These are phyloP conservation scores for Deakozyma indianensis DNA, from an alignment of 805 yeast genomes.

Conservation along the genomic window DNA sequence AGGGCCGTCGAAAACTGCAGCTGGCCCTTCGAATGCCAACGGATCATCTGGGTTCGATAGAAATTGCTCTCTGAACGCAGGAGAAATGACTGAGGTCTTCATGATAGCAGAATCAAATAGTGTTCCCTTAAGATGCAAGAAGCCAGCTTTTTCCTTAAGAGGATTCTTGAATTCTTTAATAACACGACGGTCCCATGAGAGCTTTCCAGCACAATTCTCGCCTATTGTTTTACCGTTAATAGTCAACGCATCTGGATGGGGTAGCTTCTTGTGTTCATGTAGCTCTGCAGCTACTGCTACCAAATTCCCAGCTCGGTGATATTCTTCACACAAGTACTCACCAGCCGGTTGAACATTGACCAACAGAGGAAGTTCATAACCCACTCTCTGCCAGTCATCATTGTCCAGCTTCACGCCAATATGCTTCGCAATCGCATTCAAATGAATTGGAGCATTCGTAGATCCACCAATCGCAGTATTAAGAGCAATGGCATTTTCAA, in stretches of 20 bases:
- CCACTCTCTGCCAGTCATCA: constrained; percentile 81
- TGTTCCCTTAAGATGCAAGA: constrained; percentile 15
- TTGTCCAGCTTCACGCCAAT: constrained; percentile 67
- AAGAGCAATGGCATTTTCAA: constrained; percentile 80
- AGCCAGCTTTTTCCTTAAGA: constrained; percentile 12
- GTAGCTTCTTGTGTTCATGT: constrained; percentile 7
- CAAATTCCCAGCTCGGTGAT: constrained; percentile 14
- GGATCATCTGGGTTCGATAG: constrained; percentile 15
- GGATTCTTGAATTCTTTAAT: constrained; percentile 12
- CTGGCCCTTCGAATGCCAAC: constrained; percentile 16
- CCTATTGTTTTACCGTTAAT: constrained; percentile 12
- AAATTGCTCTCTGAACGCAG: constrained; percentile 12
- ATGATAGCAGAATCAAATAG: constrained; percentile 17
- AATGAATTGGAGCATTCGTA: constrained; percentile 79
- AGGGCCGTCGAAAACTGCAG: constrained; percentile 17
- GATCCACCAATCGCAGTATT: constrained; percentile 90
- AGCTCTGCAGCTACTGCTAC: constrained; percentile 14
- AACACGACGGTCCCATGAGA: constrained; percentile 9
- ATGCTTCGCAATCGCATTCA: constrained; percentile 76
- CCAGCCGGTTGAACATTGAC: constrained; percentile 93
- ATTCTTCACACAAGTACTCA: constrained; percentile 43
- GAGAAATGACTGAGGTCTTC: constrained; percentile 16
- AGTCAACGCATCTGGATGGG: constrained; percentile 11
- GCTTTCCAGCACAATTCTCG: constrained; percentile 8
- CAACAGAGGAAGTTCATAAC: constrained; percentile 71